Base-by-base conservation (phyloP, 352 stramenopile species). In the Thalassiosira mediterranea region DNA sequence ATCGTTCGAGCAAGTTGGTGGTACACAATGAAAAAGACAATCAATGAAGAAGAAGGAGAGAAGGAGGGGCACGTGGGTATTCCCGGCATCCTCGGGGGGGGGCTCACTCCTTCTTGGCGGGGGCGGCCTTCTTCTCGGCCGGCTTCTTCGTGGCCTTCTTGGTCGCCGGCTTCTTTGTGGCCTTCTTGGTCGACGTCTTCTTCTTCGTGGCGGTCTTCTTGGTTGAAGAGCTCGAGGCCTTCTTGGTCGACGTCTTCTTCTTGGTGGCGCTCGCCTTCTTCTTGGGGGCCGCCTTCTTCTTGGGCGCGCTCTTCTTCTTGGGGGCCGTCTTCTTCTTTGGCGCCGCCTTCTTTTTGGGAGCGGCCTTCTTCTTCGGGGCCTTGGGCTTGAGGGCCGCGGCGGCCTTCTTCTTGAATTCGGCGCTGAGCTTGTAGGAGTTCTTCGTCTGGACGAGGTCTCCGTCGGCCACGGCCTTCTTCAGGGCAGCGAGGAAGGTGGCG, bases 351-450 rank as follows among this genome's bases (percentile, higher is more conserved):
- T 42, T 42, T 42, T 42, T 42, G 13, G 34, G 34, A 13, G 34
- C 34, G 13, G 34, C 34, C 34, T 42, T 42, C 34, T 42, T 42
- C 74, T 83, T 83, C n/a, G n/a, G n/a, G n/a, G n/a, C n/a, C n/a
- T n/a, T n/a, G 23, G 63, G 42, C 21, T 52, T 34, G 21, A 51
- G 10, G 15, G 62, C 58, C 5, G 46, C 29, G 52, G 40, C 58
- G 25, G 34, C 21, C 25, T 64, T 75, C 87, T 97, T 97, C 88
- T 97, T 97, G 84, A 95, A 91, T 2, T 95, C 92, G 19, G 94
- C 73, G 0, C 92, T 91, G n/a, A 98, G 88, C 87, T 98, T 98
- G 90, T 96, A 98, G 59, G 94, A 97, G 48, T 91, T 92, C 89
- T 97, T 98, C 19, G 97, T 91, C 46, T 95, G 87, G 28, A 98